A percentile compares a stretch with the other conserved stretches of the same genome.
Evolutionary conservation across 2,329 filamentous ascomycete species (phyloP).

Genomic region (Exophiala phaeomuriformis): DNA sequence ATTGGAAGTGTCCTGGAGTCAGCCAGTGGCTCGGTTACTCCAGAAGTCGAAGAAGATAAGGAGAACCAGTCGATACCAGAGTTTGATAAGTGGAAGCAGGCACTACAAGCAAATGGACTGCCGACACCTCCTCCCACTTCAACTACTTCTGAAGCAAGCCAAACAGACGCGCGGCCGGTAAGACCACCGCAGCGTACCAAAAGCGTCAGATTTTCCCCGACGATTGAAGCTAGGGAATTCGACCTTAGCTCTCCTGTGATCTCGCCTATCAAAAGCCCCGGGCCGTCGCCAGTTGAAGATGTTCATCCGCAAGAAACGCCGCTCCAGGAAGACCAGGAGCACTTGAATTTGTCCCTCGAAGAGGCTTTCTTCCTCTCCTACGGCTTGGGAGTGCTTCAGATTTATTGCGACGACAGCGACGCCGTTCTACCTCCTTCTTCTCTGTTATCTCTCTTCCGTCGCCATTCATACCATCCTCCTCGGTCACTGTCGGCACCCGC

Average conservation of each 20-base stretch:
- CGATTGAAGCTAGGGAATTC: slow-evolving; percentile 59
- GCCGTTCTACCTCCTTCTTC: slow-evolving; percentile 46
- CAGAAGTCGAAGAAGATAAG: slow-evolving; percentile 16
- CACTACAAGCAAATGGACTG: slow-evolving; percentile 24
- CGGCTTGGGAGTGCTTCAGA: slow-evolving; percentile 63
- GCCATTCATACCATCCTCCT: slow-evolving; percentile 62
- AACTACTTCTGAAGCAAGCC: slow-evolving; percentile 24
- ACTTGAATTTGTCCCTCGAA: slow-evolving; percentile 83
- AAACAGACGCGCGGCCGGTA: slow-evolving; percentile 16
- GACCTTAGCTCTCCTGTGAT: slow-evolving; percentile 28
- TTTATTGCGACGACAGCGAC: slow-evolving; percentile 41
- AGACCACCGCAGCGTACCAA: slow-evolving; percentile 38
- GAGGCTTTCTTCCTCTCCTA: slow-evolving; percentile 89
- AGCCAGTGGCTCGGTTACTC: slow-evolving; percentile 10
- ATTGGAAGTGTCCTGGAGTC: slow-evolving; percentile 25
- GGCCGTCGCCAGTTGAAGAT: slow-evolving; percentile 14
- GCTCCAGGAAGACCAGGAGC: slow-evolving; percentile 56
- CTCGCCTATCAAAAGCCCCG: slow-evolving; percentile 25
- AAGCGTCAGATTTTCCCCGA: slow-evolving; percentile 63
- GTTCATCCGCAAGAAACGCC: slow-evolving; percentile 22
- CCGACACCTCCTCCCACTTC: slow-evolving; percentile 27
- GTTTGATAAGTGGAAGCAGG: slow-evolving; percentile 27
- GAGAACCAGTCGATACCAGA: slow-evolving; percentile 19
- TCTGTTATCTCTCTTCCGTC: slow-evolving; percentile 61
- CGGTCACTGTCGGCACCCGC: slow-evolving; percentile 40